Evolutionary conservation across 768 basidiomycete species (phyloP).

Genomic region (Termitomyces bulborhizus): DNA sequence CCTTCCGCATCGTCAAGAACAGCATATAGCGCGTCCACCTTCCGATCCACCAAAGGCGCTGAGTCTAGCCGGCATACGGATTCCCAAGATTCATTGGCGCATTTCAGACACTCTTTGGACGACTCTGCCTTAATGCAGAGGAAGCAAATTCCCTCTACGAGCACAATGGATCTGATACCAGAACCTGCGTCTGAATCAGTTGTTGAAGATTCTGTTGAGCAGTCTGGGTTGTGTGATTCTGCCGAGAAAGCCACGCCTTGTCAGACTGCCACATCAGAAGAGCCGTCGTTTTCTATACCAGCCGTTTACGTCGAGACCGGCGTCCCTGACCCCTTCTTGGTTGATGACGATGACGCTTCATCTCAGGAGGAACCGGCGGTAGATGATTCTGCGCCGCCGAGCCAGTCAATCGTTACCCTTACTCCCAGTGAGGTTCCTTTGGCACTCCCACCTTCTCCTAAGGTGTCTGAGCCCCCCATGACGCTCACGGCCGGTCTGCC

Average conservation of each 20-base stretch:
- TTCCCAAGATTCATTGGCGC: constrained; percentile 8
- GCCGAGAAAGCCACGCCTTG: neutral
- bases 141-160: neutral
- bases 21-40: constrained; percentile 13
- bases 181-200: neutral
- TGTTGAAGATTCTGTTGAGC: constrained; percentile 4
- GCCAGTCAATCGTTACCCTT: constrained; percentile 18
- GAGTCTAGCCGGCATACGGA: constrained; percentile 1
- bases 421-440: constrained; percentile 40
- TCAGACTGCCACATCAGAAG: constrained; percentile 1
- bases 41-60: constrained; percentile 5
- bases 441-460: constrained; percentile 23
- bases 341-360: constrained; percentile 53
- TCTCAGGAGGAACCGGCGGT: constrained; percentile 31
- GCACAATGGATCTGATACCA: neutral
- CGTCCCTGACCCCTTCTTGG: constrained; percentile 55
- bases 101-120: constrained; percentile 4
- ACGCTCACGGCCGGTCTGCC: constrained; percentile 20
- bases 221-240: neutral
- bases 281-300: constrained; percentile 22
- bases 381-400: constrained; percentile 15
- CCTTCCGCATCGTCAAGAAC: constrained; percentile 12
- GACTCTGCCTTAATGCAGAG: neutral
- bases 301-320: constrained; percentile 36
- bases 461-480: constrained; percentile 15